phyloP scores from a whole-genome alignment of 2,329 filamentous ascomycete species.

The Pleurostoma richardsiae region DNA sequence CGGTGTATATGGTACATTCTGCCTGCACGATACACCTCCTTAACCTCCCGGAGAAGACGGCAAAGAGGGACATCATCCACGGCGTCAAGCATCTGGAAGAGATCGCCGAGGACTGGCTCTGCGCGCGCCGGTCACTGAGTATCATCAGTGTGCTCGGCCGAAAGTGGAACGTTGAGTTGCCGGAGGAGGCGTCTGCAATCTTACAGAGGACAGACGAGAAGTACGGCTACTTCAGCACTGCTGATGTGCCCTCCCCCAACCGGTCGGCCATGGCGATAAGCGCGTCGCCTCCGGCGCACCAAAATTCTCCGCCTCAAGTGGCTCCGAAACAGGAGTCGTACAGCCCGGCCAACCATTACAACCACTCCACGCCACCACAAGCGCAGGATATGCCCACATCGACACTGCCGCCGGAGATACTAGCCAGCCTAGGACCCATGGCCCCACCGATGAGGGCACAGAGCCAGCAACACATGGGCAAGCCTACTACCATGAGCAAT shows the following conservation, averaged over 20 bases:
- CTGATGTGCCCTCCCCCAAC: conserved; percentile 54
- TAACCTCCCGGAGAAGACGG: conserved; percentile 88
- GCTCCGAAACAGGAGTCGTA: conserved; percentile 22
- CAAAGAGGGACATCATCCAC: conserved; percentile 82
- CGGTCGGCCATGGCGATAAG: conserved; percentile 16
- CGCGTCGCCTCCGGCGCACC: conserved; percentile 15
- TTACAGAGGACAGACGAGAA: conserved; percentile 75
- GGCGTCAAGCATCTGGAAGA: conserved; percentile 90
- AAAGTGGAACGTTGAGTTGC: conserved; percentile 87
- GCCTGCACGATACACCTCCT: conserved; percentile 93
- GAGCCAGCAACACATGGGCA: neutral
- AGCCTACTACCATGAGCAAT: conserved; percentile 7
- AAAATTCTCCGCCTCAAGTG: conserved; percentile 10
- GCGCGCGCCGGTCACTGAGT: conserved; percentile 75
- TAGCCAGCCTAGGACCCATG: conserved; percentile 15
- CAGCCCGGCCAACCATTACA: conserved; percentile 27
- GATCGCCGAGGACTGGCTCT: conserved; percentile 92
- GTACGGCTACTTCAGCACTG: conserved; percentile 66
- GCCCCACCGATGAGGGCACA: conserved; percentile 16
- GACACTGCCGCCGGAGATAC: conserved; percentile 19
- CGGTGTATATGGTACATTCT: conserved; percentile 91
- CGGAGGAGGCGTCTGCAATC: conserved; percentile 73
- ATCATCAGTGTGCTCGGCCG: conserved; percentile 79
- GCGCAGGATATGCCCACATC: conserved; percentile 16
- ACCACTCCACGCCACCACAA: conserved; percentile 18